Evolutionary conservation across 441 rosid species (phyloP).

Genomic region (Isatis lusitanica): DNA sequence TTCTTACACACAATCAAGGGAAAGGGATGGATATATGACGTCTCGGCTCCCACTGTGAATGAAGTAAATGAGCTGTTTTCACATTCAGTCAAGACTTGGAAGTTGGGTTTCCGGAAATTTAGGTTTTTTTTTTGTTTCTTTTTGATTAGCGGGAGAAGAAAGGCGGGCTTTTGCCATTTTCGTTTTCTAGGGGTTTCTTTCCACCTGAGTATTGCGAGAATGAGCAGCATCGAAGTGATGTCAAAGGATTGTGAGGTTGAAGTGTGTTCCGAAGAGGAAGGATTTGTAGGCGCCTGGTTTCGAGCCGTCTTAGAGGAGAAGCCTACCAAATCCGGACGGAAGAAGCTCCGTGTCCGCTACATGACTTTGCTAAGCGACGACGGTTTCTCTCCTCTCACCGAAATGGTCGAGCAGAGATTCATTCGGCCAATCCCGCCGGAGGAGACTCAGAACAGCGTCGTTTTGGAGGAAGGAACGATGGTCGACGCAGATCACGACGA

Average conservation of each 20-base stretch:
- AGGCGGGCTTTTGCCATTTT: not conserved
- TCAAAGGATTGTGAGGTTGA: conserved; percentile 31
- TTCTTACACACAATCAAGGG: not conserved
- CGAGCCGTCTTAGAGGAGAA: conserved; percentile 39
- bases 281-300: conserved; percentile 49
- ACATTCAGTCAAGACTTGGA: not conserved
- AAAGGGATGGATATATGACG: not conserved
- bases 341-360: conserved; percentile 38
- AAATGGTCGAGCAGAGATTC: conserved; percentile 32
- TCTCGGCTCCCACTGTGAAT: not conserved
- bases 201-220: not conserved
- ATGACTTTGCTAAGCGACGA: conserved; percentile 33
- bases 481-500: conserved; percentile 46
- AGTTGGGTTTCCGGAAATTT: not conserved
- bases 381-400: conserved; percentile 36
- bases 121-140: not conserved
- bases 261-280: conserved; percentile 48
- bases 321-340: conserved; percentile 32
- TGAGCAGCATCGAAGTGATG: not conserved
- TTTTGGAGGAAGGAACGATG: conserved; percentile 37
- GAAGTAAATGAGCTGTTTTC: not conserved
- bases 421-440: conserved; percentile 48
- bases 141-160: not conserved
- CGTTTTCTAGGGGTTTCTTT: not conserved
- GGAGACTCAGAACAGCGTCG: not conserved